Evolutionary conservation across 345 rosid species (phyloP).

Genomic region (Jatropha curcas): DNA sequence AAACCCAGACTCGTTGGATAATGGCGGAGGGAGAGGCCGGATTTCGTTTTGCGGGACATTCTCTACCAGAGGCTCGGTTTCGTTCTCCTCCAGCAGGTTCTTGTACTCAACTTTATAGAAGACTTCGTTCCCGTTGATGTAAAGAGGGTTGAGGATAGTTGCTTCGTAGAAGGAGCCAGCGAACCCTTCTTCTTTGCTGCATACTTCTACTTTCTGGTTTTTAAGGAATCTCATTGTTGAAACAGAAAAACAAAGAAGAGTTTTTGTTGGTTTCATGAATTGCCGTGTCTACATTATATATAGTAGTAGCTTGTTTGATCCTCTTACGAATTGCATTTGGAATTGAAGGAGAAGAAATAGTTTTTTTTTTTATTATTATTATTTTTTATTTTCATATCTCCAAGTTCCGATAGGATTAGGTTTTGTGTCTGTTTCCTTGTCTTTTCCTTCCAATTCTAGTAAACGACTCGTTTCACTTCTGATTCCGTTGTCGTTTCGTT

Average conservation of each 20-base stretch:
- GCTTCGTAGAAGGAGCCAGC: constrained; percentile 28
- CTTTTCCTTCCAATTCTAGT: too few relatives aligned
- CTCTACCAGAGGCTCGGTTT: constrained; percentile 28
- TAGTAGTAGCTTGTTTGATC: too few relatives aligned
- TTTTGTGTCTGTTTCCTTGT: too few relatives aligned
- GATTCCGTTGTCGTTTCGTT: too few relatives aligned
- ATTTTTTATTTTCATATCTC: too few relatives aligned
- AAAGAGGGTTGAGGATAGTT: background rate
- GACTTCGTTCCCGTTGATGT: background rate
- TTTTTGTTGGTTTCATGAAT: too few relatives aligned
- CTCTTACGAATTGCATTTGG: background rate
- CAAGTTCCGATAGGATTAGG: too few relatives aligned
- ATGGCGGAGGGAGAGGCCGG: constrained; percentile 34
- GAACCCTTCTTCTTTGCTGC: constrained; percentile 39
- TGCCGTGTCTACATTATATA: too few relatives aligned
- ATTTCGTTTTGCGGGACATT: constrained; percentile 23
- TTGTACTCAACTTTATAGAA: constrained; percentile 34
- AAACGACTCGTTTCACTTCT: too few relatives aligned
- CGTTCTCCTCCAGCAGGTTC: constrained; percentile 25
- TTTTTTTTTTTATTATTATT: too few relatives aligned
- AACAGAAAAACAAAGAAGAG: too few relatives aligned
- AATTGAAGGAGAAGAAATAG: too few relatives aligned
- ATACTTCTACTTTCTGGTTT: constrained; percentile 22
- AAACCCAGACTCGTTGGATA: constrained; percentile 8
- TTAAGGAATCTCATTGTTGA: background rate